Base-by-base conservation (phyloP, 2,329 filamentous ascomycete genomes). In the Apiospora pterosperma region DNA sequence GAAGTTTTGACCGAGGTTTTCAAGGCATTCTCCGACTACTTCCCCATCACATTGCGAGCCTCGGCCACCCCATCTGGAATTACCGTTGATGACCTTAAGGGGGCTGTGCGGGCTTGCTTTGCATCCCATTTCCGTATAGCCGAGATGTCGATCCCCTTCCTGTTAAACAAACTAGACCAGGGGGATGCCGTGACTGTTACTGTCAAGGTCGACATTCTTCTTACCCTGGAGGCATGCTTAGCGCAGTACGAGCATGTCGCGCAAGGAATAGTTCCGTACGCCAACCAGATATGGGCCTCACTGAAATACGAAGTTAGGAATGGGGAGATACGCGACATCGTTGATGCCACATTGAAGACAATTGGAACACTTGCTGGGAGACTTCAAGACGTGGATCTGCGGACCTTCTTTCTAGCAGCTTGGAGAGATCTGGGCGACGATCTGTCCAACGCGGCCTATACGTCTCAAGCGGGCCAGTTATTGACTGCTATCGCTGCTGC, bases 291-390 rank as follows among this genome's bases (percentile, higher is more conserved):
- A 59, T 88, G 86, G 86, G 78, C 79, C 36, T 85, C 85, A n/a
- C 81, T 88, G 59, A 88, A 88, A 71, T 88, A 87, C 66, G 86
- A 88, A 67, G 86, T 88, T 14, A 83, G 86, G 38, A 87, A 88
- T 63, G 86, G 86, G 14, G 86, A 88, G 65, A 80, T 85, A 10
- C 81, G 84, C 65, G 86, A 88, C 66, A 82, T 81, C 0, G 84
- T 88, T 16, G 82, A 85, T 71, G 82, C 82, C 3, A 87, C 85
- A 0, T 75, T 88, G 19, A 82, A 83, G 58, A 83, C 85, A 4
- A 80, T 88, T 62, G 80, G 81, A 38, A 78, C 82, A 11, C 77
- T 87, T 3, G 78, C 84, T 0, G 77, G 74, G 10, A 77, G 79
- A 59, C 76, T 88, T 3, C 77, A 79, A 11, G 80, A 76, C 4